phyloP scores from a whole-genome alignment of 495 filamentous ascomycete species.

The Hypoxylon subgilvum region DNA sequence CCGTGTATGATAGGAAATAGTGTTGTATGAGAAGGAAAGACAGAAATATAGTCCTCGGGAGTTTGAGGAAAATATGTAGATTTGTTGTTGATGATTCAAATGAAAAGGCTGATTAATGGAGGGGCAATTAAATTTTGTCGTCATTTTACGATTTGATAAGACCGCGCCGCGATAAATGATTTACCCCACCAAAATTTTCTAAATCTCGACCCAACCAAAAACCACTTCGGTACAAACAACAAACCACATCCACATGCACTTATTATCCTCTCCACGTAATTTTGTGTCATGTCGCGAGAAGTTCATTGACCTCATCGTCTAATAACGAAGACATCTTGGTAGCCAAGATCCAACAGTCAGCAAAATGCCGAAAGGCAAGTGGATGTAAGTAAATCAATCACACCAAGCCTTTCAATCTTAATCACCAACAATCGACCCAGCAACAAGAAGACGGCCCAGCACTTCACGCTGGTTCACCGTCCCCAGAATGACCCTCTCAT shows the following conservation, averaged over 20 bases:
- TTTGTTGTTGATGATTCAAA: background rate
- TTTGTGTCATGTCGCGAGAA: too few relatives aligned
- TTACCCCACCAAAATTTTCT: conserved; percentile 57
- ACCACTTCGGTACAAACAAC: background rate
- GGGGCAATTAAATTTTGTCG: conserved; percentile 48
- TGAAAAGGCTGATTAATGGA: conserved; percentile 45
- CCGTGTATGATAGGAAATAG: background rate
- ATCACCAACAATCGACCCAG: conserved; percentile 52
- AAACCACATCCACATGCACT: too few relatives aligned
- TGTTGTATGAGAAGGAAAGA: background rate
- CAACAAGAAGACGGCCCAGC: conserved; percentile 91
- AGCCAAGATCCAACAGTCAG: conserved; percentile 10
- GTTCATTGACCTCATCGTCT: background rate
- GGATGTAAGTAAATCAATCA: conserved; percentile 73
- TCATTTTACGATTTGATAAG: conserved; percentile 38
- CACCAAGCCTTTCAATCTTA: background rate
- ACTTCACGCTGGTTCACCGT: conserved; percentile 92
- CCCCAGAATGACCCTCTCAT: conserved; percentile 96
- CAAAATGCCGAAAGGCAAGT: conserved; percentile 84
- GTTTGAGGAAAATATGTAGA: background rate
- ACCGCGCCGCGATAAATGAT: conserved; percentile 26
- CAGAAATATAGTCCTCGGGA: background rate
- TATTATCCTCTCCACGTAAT: too few relatives aligned
- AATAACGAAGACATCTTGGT: background rate
- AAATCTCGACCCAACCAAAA: conserved; percentile 8